These are phyloP conservation scores for Phytophthora cryptogea DNA, from an alignment of 352 stramenopile species.

Conservation along the genomic window DNA sequence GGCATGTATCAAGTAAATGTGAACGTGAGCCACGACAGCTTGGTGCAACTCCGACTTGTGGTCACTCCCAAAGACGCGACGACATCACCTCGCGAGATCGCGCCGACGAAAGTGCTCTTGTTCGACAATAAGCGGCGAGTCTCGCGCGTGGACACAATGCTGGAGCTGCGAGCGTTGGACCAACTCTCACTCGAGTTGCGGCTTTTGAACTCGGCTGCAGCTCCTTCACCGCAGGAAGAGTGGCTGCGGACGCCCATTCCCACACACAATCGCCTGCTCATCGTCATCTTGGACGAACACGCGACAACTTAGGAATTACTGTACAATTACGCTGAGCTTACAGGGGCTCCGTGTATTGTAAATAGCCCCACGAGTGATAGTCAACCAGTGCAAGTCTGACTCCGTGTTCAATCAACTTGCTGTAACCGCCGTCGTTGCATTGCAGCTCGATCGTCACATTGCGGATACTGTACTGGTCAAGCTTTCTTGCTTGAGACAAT, in stretches of 20 bases:
- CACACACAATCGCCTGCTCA: conserved; percentile 33
- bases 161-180: conserved; percentile 37
- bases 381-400: neutral
- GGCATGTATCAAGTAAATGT: conserved; percentile 55
- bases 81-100: conserved; percentile 15
- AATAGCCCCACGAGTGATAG: conserved; percentile 11
- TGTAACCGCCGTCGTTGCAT: conserved; percentile 6
- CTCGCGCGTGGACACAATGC: conserved; percentile 38
- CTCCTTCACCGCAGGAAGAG: conserved; percentile 4
- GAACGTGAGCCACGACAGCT: conserved; percentile 42
- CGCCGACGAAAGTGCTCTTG: conserved; percentile 38
- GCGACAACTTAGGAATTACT: conserved; percentile 1
- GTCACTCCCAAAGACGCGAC: conserved; percentile 4
- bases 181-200: conserved; percentile 35
- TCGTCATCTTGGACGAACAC: conserved; percentile 36
- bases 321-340: conserved; percentile 12
- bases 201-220: conserved; percentile 5
- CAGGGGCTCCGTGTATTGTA: conserved; percentile 3
- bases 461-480: neutral
- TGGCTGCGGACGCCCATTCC: conserved; percentile 39
- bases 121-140: conserved; percentile 49
- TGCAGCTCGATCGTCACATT: conserved; percentile 8
- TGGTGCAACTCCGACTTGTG: conserved; percentile 27
- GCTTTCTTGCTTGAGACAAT: neutral
- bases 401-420: no score